Conservation (phyloP, 805 yeast species). For the Spathaspora hagerdaliae region DNA sequence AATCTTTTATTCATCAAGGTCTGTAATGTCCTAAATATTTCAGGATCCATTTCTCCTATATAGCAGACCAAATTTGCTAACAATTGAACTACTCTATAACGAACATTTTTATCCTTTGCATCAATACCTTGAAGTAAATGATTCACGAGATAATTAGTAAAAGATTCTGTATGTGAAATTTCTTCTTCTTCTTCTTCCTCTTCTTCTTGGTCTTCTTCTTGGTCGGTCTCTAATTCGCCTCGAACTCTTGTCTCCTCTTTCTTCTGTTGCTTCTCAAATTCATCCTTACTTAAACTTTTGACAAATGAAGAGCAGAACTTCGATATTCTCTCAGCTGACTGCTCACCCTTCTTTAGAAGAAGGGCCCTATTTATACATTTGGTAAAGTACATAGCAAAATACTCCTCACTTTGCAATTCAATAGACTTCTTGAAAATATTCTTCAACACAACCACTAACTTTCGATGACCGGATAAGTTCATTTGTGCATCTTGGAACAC, state of each 20-base stretch:
- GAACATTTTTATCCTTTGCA: slow-evolving; percentile 69
- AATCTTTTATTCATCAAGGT: slow-evolving; percentile 60
- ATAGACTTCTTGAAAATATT: slow-evolving; percentile 55
- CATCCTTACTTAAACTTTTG: slow-evolving; percentile 39
- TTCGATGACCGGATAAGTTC: slow-evolving; percentile 71
- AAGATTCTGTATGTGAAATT: slow-evolving; percentile 43
- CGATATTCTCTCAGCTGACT: slow-evolving; percentile 71
- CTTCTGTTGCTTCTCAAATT: slow-evolving; percentile 9
- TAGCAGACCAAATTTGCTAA: slow-evolving; percentile 67
- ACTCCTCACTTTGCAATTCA: slow-evolving; percentile 48
- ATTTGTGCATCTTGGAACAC: slow-evolving; percentile 79
- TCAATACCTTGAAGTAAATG: slow-evolving; percentile 77
- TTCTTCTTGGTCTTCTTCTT: slow-evolving; percentile 14
- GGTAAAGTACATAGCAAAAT: slow-evolving; percentile 59
- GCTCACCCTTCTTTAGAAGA: slow-evolving; percentile 64
- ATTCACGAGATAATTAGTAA: slow-evolving; percentile 56
- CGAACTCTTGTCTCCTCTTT: slow-evolving; percentile 10
- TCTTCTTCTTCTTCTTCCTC: slow-evolving; percentile 28
- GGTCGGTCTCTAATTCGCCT: slow-evolving; percentile 11
- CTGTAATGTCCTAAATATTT: slow-evolving; percentile 59
- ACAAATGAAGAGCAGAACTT: slow-evolving; percentile 63
- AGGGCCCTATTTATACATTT: slow-evolving; percentile 61
- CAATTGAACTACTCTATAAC: slow-evolving; percentile 76
- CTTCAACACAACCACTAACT: slow-evolving; percentile 61
- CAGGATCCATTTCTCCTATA: slow-evolving; percentile 72